Evolutionary conservation across 495 filamentous ascomycete genomes (phyloP), one percentile per base, ranked within the genome.

Genomic region (Aspergillus ostianus): DNA sequence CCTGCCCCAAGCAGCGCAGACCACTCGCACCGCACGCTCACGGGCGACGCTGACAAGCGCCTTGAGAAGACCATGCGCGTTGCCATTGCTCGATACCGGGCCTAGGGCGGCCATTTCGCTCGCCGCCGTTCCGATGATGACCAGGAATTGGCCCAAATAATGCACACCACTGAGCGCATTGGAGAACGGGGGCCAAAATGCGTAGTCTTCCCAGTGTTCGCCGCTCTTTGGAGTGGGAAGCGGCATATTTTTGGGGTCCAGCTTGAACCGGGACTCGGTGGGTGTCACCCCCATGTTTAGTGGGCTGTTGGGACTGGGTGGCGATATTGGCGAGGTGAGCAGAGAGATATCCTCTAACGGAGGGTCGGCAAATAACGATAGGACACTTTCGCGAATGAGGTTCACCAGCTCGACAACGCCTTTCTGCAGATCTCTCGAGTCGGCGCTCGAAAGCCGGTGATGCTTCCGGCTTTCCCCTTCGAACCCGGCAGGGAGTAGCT

Each of bases 181-280:
- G 6, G 92, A 88, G 64, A 88, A 87, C 0, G 94, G 94, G 2
- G 95, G 92, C 90, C 95, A 97, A 73, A 98, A 98, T 0, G 94
- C 93, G 75, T 88, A 97, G 49, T 90, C 93, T 72, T 98, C 95
- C 90, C 92, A 92, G 6, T 87, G 63, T 66, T 96, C 91, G 32
- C 91, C 92, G 36, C 80, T 79, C 62, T 78, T 87, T 2, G 90
- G 89, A 0, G 86, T 89, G 1, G 86, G 84, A n/a, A 91, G 87
- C 6, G 91, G 91, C 3, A 87, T 74, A 56, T 91, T 91, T 60
- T 84, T 88, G 0, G 85, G 77, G 68, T 93, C 90, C 57, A 95
- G 84, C 45, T 87, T 89, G 70, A 95, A 93, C 10, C 88, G 83
- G 13, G 87, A 85, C 56, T 89, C 89, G 1, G 75, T 76, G 6